Evolutionary conservation across 768 basidiomycete genomes (phyloP).

Genomic region (Amanita thiersii): DNA sequence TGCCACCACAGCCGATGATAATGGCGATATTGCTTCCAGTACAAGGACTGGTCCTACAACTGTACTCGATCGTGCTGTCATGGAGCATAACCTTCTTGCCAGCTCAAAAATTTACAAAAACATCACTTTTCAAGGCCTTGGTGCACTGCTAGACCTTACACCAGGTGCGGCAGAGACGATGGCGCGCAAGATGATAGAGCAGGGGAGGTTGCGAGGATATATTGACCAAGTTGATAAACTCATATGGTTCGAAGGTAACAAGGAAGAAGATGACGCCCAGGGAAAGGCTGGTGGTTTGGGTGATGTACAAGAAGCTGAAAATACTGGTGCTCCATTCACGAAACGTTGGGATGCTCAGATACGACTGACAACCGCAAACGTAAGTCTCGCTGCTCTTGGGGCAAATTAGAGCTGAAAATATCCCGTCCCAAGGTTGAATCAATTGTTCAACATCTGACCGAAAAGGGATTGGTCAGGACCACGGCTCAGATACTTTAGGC

Average conservation of each 20-base stretch:
- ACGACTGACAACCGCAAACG: conserved; percentile 79
- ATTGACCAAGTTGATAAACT: conserved; percentile 95
- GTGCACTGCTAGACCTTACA: conserved; percentile 80
- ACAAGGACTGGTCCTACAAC: conserved; percentile 89
- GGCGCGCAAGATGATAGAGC: conserved; percentile 98
- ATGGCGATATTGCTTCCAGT: conserved; percentile 49
- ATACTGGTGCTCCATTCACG: conserved; percentile 84
- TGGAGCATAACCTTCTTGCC: conserved; percentile 97
- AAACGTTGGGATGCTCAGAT: conserved; percentile 97
- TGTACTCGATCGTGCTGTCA: conserved; percentile 93
- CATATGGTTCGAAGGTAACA: conserved; percentile 85
- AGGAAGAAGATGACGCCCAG: conserved; percentile 87
- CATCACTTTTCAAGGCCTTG: conserved; percentile 92
- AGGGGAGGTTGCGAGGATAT: conserved; percentile 84
- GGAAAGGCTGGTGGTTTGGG: conserved; percentile 93
- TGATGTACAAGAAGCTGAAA: conserved; percentile 80
- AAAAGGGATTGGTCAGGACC: conserved; percentile 54
- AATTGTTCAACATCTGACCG: conserved; percentile 75
- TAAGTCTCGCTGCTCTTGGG: conserved; percentile 25
- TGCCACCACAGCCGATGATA: conserved; percentile 48
- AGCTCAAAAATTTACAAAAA: conserved; percentile 98
- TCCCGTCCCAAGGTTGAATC: conserved; percentile 57
- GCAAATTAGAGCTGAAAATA: conserved; percentile 8
- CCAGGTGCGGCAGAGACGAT: conserved; percentile 94
- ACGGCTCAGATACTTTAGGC: conserved; percentile 15